Conservation (phyloP, 2,329 filamentous ascomycete genomes). For the Sarocladiaceae sp. region DNA sequence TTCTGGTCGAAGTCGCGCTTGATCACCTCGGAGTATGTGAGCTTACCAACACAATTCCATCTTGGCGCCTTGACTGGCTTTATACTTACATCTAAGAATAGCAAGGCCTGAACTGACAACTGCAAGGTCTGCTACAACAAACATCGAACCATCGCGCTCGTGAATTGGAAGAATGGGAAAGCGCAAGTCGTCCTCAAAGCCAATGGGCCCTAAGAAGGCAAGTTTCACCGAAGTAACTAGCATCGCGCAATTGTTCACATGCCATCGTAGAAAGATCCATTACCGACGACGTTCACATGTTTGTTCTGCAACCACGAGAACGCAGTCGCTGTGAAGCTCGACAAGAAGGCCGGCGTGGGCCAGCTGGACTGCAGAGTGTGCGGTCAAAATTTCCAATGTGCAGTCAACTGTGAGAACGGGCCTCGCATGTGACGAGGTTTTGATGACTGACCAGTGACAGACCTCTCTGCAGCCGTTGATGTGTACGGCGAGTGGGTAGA, state of each 20-base stretch:
- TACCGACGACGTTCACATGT: constrained; percentile 86
- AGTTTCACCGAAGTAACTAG: constrained; percentile 11
- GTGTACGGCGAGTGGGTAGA: constrained; percentile 99
- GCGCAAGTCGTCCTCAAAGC: constrained; percentile 83
- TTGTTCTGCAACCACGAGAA: constrained; percentile 99
- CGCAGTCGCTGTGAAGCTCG: constrained; percentile 83
- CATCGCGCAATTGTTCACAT: constrained; percentile 11
- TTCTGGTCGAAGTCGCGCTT: too few relatives aligned
- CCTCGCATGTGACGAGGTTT: neutral
- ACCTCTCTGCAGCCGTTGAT: constrained; percentile 86
- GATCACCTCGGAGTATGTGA: too few relatives aligned
- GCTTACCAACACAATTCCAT: too few relatives aligned
- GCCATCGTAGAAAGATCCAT: constrained; percentile 58
- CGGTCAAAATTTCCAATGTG: constrained; percentile 88
- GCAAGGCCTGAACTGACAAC: too few relatives aligned
- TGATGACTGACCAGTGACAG: constrained; percentile 36
- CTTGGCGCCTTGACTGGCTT: too few relatives aligned
- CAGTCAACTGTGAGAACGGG: constrained; percentile 73
- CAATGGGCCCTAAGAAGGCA: constrained; percentile 79
- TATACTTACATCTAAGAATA: too few relatives aligned
- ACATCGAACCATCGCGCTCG: neutral
- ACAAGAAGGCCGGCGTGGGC: constrained; percentile 88
- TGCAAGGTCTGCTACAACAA: too few relatives aligned
- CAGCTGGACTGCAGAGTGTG: constrained; percentile 88
- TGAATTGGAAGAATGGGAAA: constrained; percentile 62